These are phyloP conservation scores for Phaeosphaeria sp. DNA, from an alignment of 2,329 filamentous ascomycete species.

Conservation along the genomic window DNA sequence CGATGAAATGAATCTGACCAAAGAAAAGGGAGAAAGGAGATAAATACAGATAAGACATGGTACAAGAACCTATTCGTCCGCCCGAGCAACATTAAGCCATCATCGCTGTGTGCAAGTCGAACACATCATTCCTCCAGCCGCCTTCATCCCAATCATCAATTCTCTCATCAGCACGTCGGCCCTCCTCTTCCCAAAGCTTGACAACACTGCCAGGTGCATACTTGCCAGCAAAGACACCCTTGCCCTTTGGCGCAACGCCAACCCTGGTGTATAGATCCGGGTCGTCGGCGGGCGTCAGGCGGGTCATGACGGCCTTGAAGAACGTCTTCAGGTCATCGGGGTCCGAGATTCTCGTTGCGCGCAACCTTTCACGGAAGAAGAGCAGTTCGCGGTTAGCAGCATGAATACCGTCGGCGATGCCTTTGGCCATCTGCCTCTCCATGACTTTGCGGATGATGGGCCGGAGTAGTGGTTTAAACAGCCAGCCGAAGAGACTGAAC, in stretches of 20 bases:
- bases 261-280: slow-evolving; percentile 78
- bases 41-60: not conserved
- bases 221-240: slow-evolving; percentile 77
- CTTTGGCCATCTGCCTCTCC: slow-evolving; percentile 76
- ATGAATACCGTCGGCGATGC: slow-evolving; percentile 73
- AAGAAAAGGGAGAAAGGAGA: not conserved
- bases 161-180: slow-evolving; percentile 69
- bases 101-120: slow-evolving; percentile 59
- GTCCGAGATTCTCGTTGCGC: slow-evolving; percentile 82
- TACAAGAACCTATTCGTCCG: not conserved
- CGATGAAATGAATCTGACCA: not conserved
- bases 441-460: slow-evolving; percentile 80
- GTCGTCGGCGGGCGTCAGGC: slow-evolving; percentile 74
- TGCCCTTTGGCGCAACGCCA: slow-evolving; percentile 68
- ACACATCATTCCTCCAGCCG: slow-evolving; percentile 88
- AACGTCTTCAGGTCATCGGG: slow-evolving; percentile 83
- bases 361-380: slow-evolving; percentile 83
- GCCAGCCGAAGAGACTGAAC: slow-evolving; percentile 78
- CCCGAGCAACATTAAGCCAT: slow-evolving; percentile 18
- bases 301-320: slow-evolving; percentile 78
- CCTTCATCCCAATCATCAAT: slow-evolving; percentile 74
- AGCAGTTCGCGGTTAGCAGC: slow-evolving; percentile 83
- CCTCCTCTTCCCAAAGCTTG: slow-evolving; percentile 88
- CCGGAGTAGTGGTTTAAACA: slow-evolving; percentile 82
- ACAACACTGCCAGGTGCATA: slow-evolving; percentile 91